A percentile compares a stretch with the other conserved stretches of the same genome.
These are phyloP conservation scores for Linderina pennispora DNA, from an alignment of 192 early-diverging fungal species.

Conservation along the genomic window DNA sequence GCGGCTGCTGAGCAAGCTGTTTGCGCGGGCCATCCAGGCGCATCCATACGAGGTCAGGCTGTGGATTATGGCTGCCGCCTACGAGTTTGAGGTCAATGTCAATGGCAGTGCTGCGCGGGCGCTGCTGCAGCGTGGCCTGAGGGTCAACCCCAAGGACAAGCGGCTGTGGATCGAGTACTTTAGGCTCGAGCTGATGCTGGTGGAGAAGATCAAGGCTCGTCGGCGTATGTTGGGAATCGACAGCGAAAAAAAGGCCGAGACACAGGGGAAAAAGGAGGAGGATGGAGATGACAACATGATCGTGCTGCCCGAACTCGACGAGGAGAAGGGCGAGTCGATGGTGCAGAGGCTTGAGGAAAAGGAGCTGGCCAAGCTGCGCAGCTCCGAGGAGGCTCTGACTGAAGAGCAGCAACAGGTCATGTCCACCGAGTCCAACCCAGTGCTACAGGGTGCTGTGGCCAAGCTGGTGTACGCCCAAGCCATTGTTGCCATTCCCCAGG, in stretches of 20 bases:
- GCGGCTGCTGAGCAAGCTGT: constrained; percentile 60
- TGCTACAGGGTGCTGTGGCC: constrained; percentile 69
- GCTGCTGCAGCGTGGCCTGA: constrained; percentile 78
- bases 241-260: constrained; percentile 18
- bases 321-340: constrained; percentile 20
- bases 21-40: constrained; percentile 77
- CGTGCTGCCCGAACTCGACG: constrained; percentile 51
- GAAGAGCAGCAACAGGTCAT: constrained; percentile 44
- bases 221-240: constrained; percentile 71
- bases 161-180: constrained; percentile 93
- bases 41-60: constrained; percentile 77
- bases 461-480: constrained; percentile 75
- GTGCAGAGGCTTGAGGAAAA: constrained; percentile 39
- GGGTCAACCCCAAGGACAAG: constrained; percentile 66
- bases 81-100: constrained; percentile 79
- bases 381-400: constrained; percentile 6
- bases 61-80: constrained; percentile 89
- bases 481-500: constrained; percentile 62
- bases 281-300: constrained; percentile 48
- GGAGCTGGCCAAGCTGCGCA: constrained; percentile 20
- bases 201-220: constrained; percentile 79
- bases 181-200: constrained; percentile 81
- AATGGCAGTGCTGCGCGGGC: constrained; percentile 75
- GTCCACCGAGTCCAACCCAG: constrained; percentile 48
- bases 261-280: constrained; percentile 23